A percentile compares a stretch with the other conserved stretches of the same genome.
Conservation (phyloP, 306 rosid genomes). For the Vigna hirtella region DNA sequence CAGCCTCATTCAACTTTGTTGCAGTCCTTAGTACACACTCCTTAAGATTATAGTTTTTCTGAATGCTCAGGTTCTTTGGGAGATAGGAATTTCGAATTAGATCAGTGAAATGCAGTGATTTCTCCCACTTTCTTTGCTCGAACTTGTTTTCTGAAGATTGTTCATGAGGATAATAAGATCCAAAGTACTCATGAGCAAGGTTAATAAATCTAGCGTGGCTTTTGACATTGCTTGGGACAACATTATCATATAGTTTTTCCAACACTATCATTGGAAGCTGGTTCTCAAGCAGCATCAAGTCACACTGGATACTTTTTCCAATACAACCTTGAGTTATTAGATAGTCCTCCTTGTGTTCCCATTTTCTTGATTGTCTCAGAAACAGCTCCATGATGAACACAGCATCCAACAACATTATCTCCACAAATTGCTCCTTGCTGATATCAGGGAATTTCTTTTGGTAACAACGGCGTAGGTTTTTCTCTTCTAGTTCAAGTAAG, state of each 20-base stretch:
- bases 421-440: slow-evolving; percentile 13
- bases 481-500: slow-evolving; percentile 38
- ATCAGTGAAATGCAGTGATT: slow-evolving; percentile 57
- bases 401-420: slow-evolving; percentile 47
- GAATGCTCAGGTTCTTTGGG: slow-evolving; percentile 11
- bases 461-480: slow-evolving; percentile 32
- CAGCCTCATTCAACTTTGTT: slow-evolving; percentile 49
- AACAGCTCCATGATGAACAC: slow-evolving; percentile 53
- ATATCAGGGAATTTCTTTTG: slow-evolving; percentile 31
- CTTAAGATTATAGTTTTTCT: background rate
- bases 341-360: slow-evolving; percentile 35
- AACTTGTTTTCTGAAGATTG: background rate
- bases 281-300: slow-evolving; percentile 60
- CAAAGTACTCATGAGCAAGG: slow-evolving; percentile 41
- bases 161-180: slow-evolving; percentile 30
- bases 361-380: slow-evolving; percentile 27
- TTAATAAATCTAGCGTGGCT: background rate
- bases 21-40: slow-evolving; percentile 40
- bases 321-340: slow-evolving; percentile 56
- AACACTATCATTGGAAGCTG: slow-evolving; percentile 62
- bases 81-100: slow-evolving; percentile 51
- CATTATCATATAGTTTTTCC: slow-evolving; percentile 37
- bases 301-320: slow-evolving; percentile 44
- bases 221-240: slow-evolving; percentile 31
- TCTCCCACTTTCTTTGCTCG: background rate